Conservation (phyloP, 371 early-diverging fungal species). For the Saksenaea vasiformis region DNA sequence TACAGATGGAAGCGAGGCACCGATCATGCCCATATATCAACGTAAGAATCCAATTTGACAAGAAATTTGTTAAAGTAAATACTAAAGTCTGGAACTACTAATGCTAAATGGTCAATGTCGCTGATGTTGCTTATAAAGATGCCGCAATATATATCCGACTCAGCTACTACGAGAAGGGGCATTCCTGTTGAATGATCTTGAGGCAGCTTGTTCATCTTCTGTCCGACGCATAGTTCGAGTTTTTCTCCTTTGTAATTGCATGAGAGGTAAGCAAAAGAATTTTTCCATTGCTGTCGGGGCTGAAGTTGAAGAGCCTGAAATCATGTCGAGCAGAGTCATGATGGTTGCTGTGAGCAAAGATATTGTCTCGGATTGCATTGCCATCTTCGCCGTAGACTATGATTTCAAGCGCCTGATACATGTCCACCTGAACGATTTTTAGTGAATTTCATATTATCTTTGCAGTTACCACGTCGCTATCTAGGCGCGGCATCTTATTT, state of each 20-base stretch:
- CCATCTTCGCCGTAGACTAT: neutral
- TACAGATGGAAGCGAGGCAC: too few species aligned
- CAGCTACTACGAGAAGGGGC: neutral
- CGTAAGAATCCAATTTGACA: neutral
- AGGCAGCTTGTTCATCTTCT: neutral
- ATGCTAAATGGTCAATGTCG: neutral
- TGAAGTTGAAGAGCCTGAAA: neutral
- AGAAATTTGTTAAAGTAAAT: neutral
- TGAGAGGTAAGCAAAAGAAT: neutral
- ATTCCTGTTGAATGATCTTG: slow-evolving; percentile 2
- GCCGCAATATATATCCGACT: neutral
- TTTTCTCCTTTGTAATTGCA: neutral
- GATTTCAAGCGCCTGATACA: neutral
- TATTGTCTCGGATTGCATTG: neutral
- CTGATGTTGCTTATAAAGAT: neutral
- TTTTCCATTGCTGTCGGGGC: neutral
- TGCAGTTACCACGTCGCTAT: neutral
- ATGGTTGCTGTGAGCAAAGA: neutral
- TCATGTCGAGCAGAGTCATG: neutral
- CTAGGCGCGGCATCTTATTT: neutral
- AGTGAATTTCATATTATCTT: neutral
- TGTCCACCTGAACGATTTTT: neutral
- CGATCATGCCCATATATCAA: neutral
- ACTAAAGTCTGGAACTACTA: slow-evolving; percentile 7
- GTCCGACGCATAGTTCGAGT: neutral